These are phyloP conservation scores for Zygosaccharomyces gambellarensis DNA, from an alignment of 805 yeast genomes.

Conservation along the genomic window DNA sequence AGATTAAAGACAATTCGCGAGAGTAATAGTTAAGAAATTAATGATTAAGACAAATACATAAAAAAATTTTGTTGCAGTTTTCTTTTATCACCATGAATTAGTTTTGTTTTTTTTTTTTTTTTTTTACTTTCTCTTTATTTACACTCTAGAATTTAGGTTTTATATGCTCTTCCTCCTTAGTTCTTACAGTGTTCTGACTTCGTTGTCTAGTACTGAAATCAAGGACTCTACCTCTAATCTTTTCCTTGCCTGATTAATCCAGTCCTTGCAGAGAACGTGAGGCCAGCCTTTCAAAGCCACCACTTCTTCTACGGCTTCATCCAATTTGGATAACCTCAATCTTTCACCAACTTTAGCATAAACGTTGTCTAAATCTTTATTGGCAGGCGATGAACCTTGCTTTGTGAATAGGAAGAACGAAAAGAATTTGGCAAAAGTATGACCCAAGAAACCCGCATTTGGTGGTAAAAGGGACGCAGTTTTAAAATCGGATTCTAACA, in stretches of 20 bases:
- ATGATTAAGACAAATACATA: neutral
- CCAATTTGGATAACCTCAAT: constrained; percentile 69
- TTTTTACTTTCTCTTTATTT: constrained; percentile 4
- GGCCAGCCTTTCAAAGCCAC: constrained; percentile 90
- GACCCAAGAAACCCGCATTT: constrained; percentile 93
- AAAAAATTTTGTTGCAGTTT: neutral
- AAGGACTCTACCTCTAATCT: constrained; percentile 84
- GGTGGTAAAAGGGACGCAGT: constrained; percentile 87
- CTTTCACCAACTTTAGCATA: constrained; percentile 79
- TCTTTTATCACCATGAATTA: neutral
- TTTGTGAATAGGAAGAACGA: constrained; percentile 73
- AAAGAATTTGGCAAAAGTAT: constrained; percentile 71
- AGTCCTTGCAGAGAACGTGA: constrained; percentile 81
- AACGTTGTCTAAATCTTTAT: constrained; percentile 75
- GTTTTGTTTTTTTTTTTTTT: no score
- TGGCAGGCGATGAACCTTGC: constrained; percentile 72
- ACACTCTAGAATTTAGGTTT: constrained; percentile 3
- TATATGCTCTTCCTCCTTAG: neutral
- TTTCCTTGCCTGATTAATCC: constrained; percentile 86
- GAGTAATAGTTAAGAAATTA: neutral
- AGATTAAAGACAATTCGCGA: neutral
- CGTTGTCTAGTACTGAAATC: constrained; percentile 62
- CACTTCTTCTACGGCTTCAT: constrained; percentile 88
- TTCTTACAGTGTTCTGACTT: constrained; percentile 45
- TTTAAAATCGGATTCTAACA: constrained; percentile 79